Percentiles rank a stretch among this genome's conserved stretches.
Evolutionary conservation across 441 rosid genomes (phyloP).

Genomic region (Isatis lusitanica): DNA sequence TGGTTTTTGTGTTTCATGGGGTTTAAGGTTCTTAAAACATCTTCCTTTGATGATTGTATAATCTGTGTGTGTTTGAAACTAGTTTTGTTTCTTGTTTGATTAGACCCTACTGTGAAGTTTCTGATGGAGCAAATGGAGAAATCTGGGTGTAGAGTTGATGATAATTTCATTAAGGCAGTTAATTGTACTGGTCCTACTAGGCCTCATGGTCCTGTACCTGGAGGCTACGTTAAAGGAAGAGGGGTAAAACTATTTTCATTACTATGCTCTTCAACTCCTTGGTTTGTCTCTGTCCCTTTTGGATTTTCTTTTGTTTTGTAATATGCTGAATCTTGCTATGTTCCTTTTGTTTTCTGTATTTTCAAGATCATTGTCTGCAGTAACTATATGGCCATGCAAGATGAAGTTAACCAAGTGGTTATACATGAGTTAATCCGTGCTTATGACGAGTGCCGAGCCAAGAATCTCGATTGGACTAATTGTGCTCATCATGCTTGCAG

Average conservation of each 20-base stretch:
- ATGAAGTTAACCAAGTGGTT: constrained; percentile 83
- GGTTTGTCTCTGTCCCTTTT: no score
- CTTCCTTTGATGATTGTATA: background rate
- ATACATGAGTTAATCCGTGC: constrained; percentile 90
- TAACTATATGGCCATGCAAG: constrained; percentile 68
- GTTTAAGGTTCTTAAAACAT: constrained; percentile 7
- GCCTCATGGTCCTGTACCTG: constrained; percentile 36
- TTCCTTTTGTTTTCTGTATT: background rate
- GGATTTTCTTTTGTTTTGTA: background rate
- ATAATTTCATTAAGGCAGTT: constrained; percentile 71
- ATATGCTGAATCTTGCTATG: background rate
- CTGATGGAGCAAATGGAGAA: constrained; percentile 81
- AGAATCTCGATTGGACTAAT: constrained; percentile 80
- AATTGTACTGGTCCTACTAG: constrained; percentile 42
- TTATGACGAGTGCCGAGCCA: constrained; percentile 84
- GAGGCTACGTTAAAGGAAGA: constrained; percentile 62
- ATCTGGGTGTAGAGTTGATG: constrained; percentile 72
- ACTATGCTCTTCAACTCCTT: background rate
- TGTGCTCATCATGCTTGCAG: constrained; percentile 98
- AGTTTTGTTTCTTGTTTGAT: background rate
- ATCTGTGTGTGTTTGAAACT: background rate
- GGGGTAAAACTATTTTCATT: constrained; percentile 48
- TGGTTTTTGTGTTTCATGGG: background rate
- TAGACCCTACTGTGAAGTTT: constrained; percentile 85
- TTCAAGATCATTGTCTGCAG: constrained; percentile 76